Percentiles rank a stretch among this genome's conserved stretches.
phyloP scores from a whole-genome alignment of 2,329 filamentous ascomycete genomes.

The Geosmithia morbida region DNA sequence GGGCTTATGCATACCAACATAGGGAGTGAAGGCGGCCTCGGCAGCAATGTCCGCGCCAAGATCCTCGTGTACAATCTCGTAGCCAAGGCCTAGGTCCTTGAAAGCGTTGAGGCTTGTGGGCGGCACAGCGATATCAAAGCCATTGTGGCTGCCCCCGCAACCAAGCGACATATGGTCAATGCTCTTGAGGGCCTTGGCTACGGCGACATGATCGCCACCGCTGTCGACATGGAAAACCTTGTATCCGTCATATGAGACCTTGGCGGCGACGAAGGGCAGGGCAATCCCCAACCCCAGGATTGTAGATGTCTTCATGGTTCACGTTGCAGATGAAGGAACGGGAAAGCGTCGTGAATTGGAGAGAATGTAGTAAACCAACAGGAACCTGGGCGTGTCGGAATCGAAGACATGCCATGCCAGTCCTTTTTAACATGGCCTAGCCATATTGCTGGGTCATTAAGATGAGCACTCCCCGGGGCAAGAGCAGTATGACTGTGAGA shows the following conservation, averaged over 20 bases:
- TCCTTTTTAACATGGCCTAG: not conserved
- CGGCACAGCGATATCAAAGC: slow-evolving; percentile 24
- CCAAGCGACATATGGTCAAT: slow-evolving; percentile 22
- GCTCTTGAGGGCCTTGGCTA: slow-evolving; percentile 16
- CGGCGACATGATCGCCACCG: slow-evolving; percentile 13
- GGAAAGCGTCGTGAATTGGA: not conserved
- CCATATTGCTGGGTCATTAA: not conserved
- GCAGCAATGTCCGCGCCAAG: slow-evolving; percentile 21
- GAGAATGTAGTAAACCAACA: not conserved
- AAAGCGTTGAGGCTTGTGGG: slow-evolving; percentile 18
- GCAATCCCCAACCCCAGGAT: slow-evolving; percentile 1
- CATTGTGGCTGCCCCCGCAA: slow-evolving; percentile 1
- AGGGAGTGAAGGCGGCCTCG: slow-evolving; percentile 15
- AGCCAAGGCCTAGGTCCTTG: slow-evolving; percentile 14
- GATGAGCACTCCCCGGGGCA: not conserved
- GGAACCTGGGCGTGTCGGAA: not conserved
- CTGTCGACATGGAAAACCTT: slow-evolving; percentile 28
- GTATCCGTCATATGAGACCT: slow-evolving; percentile 25
- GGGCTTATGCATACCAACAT: slow-evolving; percentile 11
- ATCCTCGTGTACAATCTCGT: slow-evolving; percentile 21
- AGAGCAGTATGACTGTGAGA: not conserved
- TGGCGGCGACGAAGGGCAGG: slow-evolving; percentile 27
- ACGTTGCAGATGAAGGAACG: not conserved
- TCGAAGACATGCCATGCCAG: not conserved
- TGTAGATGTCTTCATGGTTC: not conserved